These are phyloP conservation scores for Kluyveromyces aestuarii DNA, from an alignment of 805 yeast genomes.

Conservation along the genomic window DNA sequence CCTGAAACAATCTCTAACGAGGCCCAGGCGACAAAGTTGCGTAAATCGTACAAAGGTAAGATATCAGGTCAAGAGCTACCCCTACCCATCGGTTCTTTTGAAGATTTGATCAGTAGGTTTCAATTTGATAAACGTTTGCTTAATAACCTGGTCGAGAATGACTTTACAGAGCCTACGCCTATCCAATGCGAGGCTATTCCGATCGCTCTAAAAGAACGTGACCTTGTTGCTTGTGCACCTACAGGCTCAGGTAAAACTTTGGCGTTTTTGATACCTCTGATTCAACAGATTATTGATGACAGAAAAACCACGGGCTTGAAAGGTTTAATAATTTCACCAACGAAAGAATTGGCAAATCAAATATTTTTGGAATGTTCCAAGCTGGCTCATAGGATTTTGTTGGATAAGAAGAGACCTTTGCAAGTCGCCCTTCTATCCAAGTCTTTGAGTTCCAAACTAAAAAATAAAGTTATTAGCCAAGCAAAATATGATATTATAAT, in stretches of 20 bases:
- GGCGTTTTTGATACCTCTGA: constrained; percentile 76
- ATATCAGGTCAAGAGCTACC: constrained; percentile 82
- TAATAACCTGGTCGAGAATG: constrained; percentile 55
- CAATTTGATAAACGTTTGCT: constrained; percentile 46
- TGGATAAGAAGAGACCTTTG: constrained; percentile 41
- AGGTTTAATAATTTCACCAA: constrained; percentile 83
- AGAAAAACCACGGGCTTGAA: constrained; percentile 39
- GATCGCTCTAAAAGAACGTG: constrained; percentile 55
- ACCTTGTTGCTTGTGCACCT: constrained; percentile 89
- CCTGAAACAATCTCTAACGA: constrained; percentile 40
- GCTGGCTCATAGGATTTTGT: constrained; percentile 34
- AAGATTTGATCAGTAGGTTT: constrained; percentile 65
- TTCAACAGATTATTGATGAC: constrained; percentile 40
- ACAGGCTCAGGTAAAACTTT: constrained; percentile 98
- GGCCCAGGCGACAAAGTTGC: constrained; percentile 51
- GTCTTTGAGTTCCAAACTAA: constrained; percentile 58
- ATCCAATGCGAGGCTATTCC: constrained; percentile 92
- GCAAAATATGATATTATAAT: constrained; percentile 72
- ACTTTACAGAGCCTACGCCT: constrained; percentile 82
- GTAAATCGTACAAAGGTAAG: constrained; percentile 56
- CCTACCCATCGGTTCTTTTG: constrained; percentile 84
- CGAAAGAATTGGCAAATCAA: constrained; percentile 88
- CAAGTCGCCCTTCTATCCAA: constrained; percentile 61
- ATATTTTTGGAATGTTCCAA: constrained; percentile 59
- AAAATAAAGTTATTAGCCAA: constrained; percentile 47